A percentile compares a stretch with the other conserved stretches of the same genome.
Conservation (phyloP, 2,329 filamentous ascomycete genomes). For the Penicillium olsonii region DNA sequence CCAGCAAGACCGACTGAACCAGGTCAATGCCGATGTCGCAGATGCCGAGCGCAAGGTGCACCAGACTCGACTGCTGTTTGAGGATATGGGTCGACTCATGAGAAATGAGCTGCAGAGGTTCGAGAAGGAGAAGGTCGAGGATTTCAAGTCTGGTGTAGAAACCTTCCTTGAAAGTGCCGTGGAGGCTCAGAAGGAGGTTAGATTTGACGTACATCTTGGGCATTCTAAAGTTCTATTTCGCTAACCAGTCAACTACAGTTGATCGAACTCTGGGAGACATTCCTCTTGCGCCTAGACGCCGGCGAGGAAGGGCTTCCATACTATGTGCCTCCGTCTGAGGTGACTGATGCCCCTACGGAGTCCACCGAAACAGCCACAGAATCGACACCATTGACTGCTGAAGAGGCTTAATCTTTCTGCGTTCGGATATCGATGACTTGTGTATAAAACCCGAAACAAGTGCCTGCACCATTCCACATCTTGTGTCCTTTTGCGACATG, state of each 20-base stretch:
- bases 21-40: conserved; percentile 88
- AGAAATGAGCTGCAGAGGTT: conserved; percentile 87
- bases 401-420: conserved; percentile 12
- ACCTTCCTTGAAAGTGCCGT: conserved; percentile 96
- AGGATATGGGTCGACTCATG: conserved; percentile 97
- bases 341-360: conserved; percentile 20
- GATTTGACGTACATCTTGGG: conserved; percentile 24
- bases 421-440: not conserved
- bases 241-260: conserved; percentile 59
- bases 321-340: conserved; percentile 35
- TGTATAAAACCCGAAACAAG: conserved; percentile 1
- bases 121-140: conserved; percentile 95
- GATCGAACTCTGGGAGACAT: conserved; percentile 96
- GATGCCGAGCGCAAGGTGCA: conserved; percentile 93
- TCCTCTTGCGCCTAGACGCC: conserved; percentile 90
- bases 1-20: conserved; percentile 91
- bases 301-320: conserved; percentile 73
- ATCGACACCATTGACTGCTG: conserved; percentile 10
- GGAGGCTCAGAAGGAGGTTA: conserved; percentile 96
- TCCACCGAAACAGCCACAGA: conserved; percentile 16
- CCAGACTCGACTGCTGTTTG: conserved; percentile 84
- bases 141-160: conserved; percentile 97
- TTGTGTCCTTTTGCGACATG: conserved; percentile 7
- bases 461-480: not conserved
- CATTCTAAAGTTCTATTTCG: not conserved